Percentiles rank a stretch among this genome's conserved stretches.
These are phyloP conservation scores for Funneliformis geosporum DNA, from an alignment of 192 early-diverging fungal genomes.

Conservation along the genomic window DNA sequence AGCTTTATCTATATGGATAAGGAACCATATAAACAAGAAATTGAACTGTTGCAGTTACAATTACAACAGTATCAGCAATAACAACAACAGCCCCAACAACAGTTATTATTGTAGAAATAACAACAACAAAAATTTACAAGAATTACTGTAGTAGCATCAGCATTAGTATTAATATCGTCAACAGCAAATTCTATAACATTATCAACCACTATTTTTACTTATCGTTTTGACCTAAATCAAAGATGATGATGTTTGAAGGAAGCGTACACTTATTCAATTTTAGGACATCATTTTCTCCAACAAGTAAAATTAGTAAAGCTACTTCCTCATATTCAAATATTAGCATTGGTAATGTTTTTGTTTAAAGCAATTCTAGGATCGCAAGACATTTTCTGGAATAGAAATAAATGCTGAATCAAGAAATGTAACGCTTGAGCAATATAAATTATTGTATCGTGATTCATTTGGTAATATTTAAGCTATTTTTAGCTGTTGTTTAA, in stretches of 20 bases:
- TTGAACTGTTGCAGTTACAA: conserved; percentile 2
- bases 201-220: conserved; percentile 19
- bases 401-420: conserved; percentile 19
- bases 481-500: neutral
- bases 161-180: conserved; percentile 10
- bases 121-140: too few relatives aligned
- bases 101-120: neutral
- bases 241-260: conserved; percentile 40
- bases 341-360: conserved; percentile 14
- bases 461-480: conserved; percentile 84
- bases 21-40: too few relatives aligned
- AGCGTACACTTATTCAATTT: conserved; percentile 27
- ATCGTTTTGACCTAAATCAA: conserved; percentile 31
- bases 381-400: conserved; percentile 11
- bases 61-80: conserved; percentile 6
- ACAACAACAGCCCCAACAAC: neutral
- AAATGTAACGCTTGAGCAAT: conserved; percentile 37
- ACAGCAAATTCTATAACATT: neutral
- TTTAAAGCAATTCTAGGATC: neutral
- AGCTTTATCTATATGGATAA: too few relatives aligned
- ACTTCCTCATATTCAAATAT: conserved; percentile 8
- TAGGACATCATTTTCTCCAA: conserved; percentile 32
- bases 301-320: conserved; percentile 12
- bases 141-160: too few relatives aligned
- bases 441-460: conserved; percentile 83